Base-by-base conservation (phyloP, 2,329 filamentous ascomycete species). In the Zymoseptoria crescenta region DNA sequence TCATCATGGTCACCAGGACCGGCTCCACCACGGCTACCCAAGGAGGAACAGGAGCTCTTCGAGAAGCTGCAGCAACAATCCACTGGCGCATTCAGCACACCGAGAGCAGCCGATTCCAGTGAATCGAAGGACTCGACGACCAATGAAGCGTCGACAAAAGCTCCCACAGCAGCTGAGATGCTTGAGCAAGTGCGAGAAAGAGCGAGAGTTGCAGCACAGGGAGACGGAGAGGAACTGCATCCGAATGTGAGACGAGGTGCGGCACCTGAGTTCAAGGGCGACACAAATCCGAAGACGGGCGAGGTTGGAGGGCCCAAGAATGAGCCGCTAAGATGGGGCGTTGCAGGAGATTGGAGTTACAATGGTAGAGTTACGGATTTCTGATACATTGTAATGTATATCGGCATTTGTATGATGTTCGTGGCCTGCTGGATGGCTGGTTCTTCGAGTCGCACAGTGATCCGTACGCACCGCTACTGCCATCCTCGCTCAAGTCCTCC, bases 221-320 rank as follows among this genome's bases (percentile, higher is more conserved):
- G 81, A 49, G 77, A 83, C 54, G 85, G 84, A 61, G 84, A 86
- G 59, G 82, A 87, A 61, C 73, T 88, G 20, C 87, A 89, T 71
- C 86, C 86, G 0, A 85, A 91, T 72, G 77, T 93, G 59, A 80
- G 87, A 64, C 79, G 85, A 64, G 93, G 93, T 41, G 87, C 91
- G 50, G 83, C 86, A 69, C 92, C 94, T 1, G 93, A 97, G 77
- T 99, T 99, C 69, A 86, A 93, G 66, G 94, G 94, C 59, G 92
- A 97, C 56, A 81, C 80, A 57, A 97, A 99, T 74, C 94, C 94
- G 2, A 88, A 87, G 79, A 99, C 94, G 1, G 94, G 94, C 24
- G 94, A 99, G 80, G 85, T 96, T 9, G 94, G 94, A 5, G 94
- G 94, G 0, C 94, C 94, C 5, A 99, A 97, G 85, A 97, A 96